Evolutionary conservation across 108 stramenopile genomes (phyloP), one percentile per base, ranked within the genome.

Genomic region (Schizochytrium sp.): DNA sequence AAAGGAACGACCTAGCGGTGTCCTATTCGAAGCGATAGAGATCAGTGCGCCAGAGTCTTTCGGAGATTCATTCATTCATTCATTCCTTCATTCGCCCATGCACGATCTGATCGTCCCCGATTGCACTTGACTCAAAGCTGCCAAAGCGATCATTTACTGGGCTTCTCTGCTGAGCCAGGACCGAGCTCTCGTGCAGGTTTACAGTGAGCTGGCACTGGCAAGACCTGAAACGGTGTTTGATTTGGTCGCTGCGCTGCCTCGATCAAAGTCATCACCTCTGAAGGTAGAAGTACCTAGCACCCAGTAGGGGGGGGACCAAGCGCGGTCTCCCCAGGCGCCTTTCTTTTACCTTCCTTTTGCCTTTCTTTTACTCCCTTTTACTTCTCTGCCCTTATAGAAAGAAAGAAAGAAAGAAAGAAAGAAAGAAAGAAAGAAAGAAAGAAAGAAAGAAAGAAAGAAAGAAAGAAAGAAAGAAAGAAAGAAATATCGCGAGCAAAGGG

Each of bases 401-500:
- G 58, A 13, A 19, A 13, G 15, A 13, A 19, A 17, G 58, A 17
- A 17, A 15, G 58, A 12, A 17, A 59, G 17, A 12, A 46, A 76
- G 45, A 41, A 76, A 42, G 44, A 41, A 40, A 42, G 44, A 17
- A 76, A 46, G 44, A 72, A 7, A n/a, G 44, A 19, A 7, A 72
- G 19, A n/a, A 19, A 7, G 19, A 7, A 19, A 7, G 44, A 72
- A 42, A 72, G 44, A n/a, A 72, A 19, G 19, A 72, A 72, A n/a
- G 19, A 72, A n/a, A 72, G 44, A 42, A 72, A 72, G 19, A 72
- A 19, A n/a, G 44, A 72, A n/a, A n/a, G 44, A n/a, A 72, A 72
- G 69, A 72, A 72, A n/a, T 42, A n/a, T 28, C 28, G 28, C 28
- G 28, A 28, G 28, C 28, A 28, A 28, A 28, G 28, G 28, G 28